Base-by-base conservation (phyloP, 345 rosid genomes). In the Abelmoschus esculentus region DNA sequence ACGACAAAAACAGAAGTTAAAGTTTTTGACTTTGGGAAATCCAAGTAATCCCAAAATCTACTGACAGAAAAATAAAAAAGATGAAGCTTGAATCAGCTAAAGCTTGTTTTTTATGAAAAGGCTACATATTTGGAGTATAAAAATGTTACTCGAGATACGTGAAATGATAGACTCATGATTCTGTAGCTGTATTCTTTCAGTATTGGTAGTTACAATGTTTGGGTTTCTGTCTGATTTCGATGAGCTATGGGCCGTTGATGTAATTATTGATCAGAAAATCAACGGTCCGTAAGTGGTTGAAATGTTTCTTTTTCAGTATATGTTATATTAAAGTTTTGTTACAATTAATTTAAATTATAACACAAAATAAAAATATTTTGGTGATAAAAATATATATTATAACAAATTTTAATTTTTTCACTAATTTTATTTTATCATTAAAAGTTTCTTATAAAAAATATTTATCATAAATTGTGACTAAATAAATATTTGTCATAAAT, bases 81-180 rank as follows among this genome's bases (percentile, higher is more conserved):
- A n/a, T 46, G 60, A 49, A 57, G 50, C 52, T 13, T 38, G 54
- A 60, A n/a, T 18, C 32, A 59, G 61, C 68, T 31, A 54, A 63
- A 14, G 49, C 3, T 49, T 22, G 59, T 64, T 56, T 61, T 54
- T 28, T 8, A 36, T 36, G 40, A 36, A 36, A 40, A 40, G 44
- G 44, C 44, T 40, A 40, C 9, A 40, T 8, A 40, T 40, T 40
- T 40, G 11, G 44, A 8, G 44, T 40, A 40, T 40, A 40, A 7
- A 40, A 40, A 40, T 40, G 3, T 9, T 40, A 40, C 11, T 38
- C 80, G 89, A 85, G 85, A 87, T 87, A 74, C 42, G 83, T 68
- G 70, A 61, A 61, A 38, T 75, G 78, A 82, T 86, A 87, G 80
- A n/a, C 87, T 87, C 89, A 62, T 42, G 29, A 31, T 34, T 52